A percentile compares a stretch with the other conserved stretches of the same genome.
Conservation (phyloP, 2,329 filamentous ascomycete species). For the Pyrenochaeta sp. region DNA sequence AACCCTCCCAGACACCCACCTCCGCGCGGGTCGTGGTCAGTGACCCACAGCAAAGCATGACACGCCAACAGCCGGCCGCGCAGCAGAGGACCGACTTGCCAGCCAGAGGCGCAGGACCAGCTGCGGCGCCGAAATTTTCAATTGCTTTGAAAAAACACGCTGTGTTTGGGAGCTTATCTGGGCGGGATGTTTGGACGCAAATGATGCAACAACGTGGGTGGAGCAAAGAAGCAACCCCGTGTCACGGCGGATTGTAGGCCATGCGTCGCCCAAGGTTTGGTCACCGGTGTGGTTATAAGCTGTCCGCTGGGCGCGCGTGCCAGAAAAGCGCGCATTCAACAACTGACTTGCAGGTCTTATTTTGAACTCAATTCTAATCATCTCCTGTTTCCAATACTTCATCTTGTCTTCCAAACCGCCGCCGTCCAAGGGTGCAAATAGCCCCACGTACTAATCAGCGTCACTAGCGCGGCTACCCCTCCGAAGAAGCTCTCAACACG, state of each 20-base stretch:
- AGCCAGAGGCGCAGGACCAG: slow-evolving; percentile 22
- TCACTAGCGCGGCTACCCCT: slow-evolving; percentile 34
- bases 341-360: slow-evolving; percentile 8
- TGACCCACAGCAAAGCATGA: slow-evolving; percentile 21
- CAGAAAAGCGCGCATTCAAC: slow-evolving; percentile 8
- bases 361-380: slow-evolving; percentile 10
- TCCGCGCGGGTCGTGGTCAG: slow-evolving; percentile 21
- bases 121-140: slow-evolving; percentile 34
- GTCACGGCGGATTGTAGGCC: slow-evolving; percentile 16
- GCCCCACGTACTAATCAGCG: slow-evolving; percentile 34
- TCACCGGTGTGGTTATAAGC: slow-evolving; percentile 21
- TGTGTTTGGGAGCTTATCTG: slow-evolving; percentile 36
- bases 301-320: slow-evolving; percentile 12
- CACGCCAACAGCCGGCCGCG: slow-evolving; percentile 36
- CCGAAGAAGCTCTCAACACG: slow-evolving; percentile 31
- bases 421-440: slow-evolving; percentile 22
- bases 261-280: slow-evolving; percentile 5
- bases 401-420: slow-evolving; percentile 21
- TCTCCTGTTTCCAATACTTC: slow-evolving; percentile 22
- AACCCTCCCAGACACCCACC: slow-evolving; percentile 24
- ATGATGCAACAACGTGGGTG: slow-evolving; percentile 35
- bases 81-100: slow-evolving; percentile 20
- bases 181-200: slow-evolving; percentile 28
- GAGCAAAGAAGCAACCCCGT: slow-evolving; percentile 30
- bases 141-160: slow-evolving; percentile 27